Evolutionary conservation across 2,329 filamentous ascomycete species (phyloP).

Genomic region (Sporothrix schenckii): DNA sequence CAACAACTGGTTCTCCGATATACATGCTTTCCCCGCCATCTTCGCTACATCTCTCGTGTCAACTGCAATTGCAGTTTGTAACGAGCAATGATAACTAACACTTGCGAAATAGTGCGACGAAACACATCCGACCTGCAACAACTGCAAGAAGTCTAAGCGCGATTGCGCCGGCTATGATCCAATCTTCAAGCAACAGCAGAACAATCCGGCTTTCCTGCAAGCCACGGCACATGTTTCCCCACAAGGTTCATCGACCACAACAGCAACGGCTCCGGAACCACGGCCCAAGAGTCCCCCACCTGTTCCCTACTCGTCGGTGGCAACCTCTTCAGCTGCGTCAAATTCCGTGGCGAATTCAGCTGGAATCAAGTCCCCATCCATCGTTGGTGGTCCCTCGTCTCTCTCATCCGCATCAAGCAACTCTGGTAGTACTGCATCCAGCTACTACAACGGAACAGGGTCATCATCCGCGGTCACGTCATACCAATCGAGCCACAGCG

Average conservation of each 20-base stretch:
- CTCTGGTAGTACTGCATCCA: conserved; percentile 32
- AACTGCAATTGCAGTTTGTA: too few relatives aligned
- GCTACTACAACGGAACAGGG: conserved; percentile 21
- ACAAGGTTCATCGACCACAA: neutral
- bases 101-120: conserved; percentile 79
- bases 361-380: conserved; percentile 22
- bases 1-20: neutral
- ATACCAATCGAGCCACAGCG: neutral
- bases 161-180: conserved; percentile 86
- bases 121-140: conserved; percentile 86
- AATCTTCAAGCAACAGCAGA: conserved; percentile 74
- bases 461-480: neutral
- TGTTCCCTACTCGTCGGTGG: neutral
- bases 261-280: neutral
- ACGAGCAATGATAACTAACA: too few relatives aligned
- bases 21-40: neutral
- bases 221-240: neutral
- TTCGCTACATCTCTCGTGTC: too few relatives aligned
- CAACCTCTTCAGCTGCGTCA: neutral
- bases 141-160: conserved; percentile 86
- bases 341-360: conserved; percentile 12
- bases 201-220: conserved; percentile 29
- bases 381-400: neutral
- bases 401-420: conserved; percentile 10
- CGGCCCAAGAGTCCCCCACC: conserved; percentile 3